Base-by-base conservation (phyloP, 805 yeast genomes). In the Ogataea populi-albae region DNA sequence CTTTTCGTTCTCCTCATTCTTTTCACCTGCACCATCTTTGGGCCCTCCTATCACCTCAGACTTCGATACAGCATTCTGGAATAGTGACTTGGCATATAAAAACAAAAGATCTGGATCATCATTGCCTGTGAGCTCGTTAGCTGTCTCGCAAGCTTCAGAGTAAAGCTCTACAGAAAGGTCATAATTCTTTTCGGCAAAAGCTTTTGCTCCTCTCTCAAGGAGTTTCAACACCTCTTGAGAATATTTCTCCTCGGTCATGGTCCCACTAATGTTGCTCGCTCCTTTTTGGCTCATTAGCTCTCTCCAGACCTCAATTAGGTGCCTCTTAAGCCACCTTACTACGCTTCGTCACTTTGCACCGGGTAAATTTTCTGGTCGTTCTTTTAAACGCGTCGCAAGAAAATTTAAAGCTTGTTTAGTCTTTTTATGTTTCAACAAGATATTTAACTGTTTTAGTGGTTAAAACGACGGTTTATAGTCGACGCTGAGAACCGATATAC, bases 51-150 rank as follows among this genome's bases (percentile, higher is more conserved):
- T 70, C 4, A 89, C 81, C 28, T 82, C 89, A 2, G 87, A 78
- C 29, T 75, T 81, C 14, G 76, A 64, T 6, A 86, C 83, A 0
- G 89, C 97, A 24, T 76, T 73, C 44, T 80, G 83, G 61, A 81
- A 88, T 23, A 89, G 60, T 1, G 95, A 79, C 55, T 79, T 78
- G 2, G 96, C 96, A 46, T 88, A 88, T 26, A 83, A 59, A 46
- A 72, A 77, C 50, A 88, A 65, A 46, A 86, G 67, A 42, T 85
- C 85, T 4, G 93, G 82, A 42, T 75, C 74, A 45, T 87, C 95
- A 29, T 74, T 73, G n/a, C 75, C 78, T 16, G 69, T 62, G 25
- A 67, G 68, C 9, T 62, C 62, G 32, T 77, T 71, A 46, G 62
- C 69, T 27, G 57, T 43, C 39, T 74, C 81, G 55, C 95, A 86